Evolutionary conservation across 2,329 filamentous ascomycete species (phyloP), one percentile per base, ranked within the genome.

Genomic region (Aspergillus intermedius): DNA sequence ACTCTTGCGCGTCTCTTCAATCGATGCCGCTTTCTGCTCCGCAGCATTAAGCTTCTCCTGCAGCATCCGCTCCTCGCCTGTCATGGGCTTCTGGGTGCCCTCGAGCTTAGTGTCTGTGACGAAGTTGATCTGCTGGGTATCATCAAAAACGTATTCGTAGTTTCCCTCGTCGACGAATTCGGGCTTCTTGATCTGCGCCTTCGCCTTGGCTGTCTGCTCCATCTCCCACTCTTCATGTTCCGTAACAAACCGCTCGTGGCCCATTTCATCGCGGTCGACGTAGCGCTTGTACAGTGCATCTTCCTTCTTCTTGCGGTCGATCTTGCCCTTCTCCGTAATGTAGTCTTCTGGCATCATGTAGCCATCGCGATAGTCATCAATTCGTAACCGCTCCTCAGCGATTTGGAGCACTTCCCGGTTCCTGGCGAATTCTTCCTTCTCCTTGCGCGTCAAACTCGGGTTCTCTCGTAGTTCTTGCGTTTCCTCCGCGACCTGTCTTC

Each of bases 221-320:
- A 82, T 76, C 66, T 98, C 93, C 91, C 91, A 98, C 62, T 95
- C 88, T 53, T 98, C 91, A 54, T 95, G 87, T 66, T 98, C 93
- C 0, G 90, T 95, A 49, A 95, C 82, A 59, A 89, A 94, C 59
- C 85, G 86, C 65, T 96, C 91, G 55, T 93, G 84, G 4, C 91
- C 91, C 59, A 85, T 85, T 60, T 94, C 88, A 59, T 95, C 90
- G 51, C 81, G 80, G 54, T 96, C 91, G 3, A 95, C 84, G 58
- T 95, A 91, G 45, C 91, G 82, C 66, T 89, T 91, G 71, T 95
- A 95, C 9, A 98, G 77, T 0, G 88, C 88, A 21, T 94, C 88
- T 54, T 93, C 82, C 66, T 97, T 97, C 65, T 87, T 87, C 65
- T 87, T 90, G 58, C 79, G 79, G 64, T 95, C 87, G 53, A 95